These are phyloP conservation scores for Venustampulla echinocandica DNA, from an alignment of 495 filamentous ascomycete species.

Conservation along the genomic window DNA sequence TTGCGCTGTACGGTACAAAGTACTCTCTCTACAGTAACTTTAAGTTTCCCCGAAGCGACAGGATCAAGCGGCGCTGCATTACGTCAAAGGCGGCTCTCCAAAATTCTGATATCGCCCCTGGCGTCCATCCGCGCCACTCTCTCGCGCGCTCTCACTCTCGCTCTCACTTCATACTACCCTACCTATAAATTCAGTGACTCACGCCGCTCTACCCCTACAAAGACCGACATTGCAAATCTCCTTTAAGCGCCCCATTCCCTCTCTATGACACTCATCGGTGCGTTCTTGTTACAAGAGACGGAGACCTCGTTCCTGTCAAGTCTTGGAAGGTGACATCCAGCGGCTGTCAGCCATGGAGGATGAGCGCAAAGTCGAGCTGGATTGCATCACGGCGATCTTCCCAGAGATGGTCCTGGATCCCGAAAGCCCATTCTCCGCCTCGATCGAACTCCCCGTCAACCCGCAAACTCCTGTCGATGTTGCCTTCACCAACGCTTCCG, in stretches of 20 bases:
- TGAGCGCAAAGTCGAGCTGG: constrained; percentile 65
- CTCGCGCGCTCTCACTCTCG: background rate
- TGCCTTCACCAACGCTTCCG: constrained; percentile 51
- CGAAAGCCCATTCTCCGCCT: constrained; percentile 51
- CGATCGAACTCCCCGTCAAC: constrained; percentile 63
- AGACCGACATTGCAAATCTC: background rate
- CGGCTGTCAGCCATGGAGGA: constrained; percentile 22
- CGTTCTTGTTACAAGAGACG: constrained; percentile 4
- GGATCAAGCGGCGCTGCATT: too few species aligned
- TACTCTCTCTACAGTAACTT: background rate
- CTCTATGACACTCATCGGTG: constrained; percentile 10
- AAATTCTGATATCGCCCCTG: constrained; percentile 4
- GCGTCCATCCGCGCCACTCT: background rate
- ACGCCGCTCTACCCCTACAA: background rate
- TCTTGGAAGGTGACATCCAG: constrained; percentile 21
- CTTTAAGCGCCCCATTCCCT: background rate
- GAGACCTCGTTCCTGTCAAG: constrained; percentile 13
- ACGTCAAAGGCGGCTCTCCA: constrained; percentile 20
- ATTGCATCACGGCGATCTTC: constrained; percentile 78
- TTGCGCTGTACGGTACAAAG: background rate
- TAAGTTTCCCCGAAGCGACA: background rate
- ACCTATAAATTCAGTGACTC: background rate
- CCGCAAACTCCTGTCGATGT: constrained; percentile 61
- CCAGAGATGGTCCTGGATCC: constrained; percentile 67
- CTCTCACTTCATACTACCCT: too few species aligned